Conservation (phyloP, 768 basidiomycete species). For the Suillus alpinus region DNA sequence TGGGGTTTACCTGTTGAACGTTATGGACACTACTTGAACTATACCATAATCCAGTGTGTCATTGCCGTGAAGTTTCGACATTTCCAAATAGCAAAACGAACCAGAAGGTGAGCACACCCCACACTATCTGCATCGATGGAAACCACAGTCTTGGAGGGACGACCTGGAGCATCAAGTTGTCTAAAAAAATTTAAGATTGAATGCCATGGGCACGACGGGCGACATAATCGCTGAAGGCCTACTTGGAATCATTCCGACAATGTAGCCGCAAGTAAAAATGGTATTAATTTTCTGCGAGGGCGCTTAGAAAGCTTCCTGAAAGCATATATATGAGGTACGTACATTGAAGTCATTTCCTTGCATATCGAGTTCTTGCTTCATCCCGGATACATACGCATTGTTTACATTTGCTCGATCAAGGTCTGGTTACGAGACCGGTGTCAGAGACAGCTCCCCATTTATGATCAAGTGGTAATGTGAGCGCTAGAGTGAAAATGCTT, state of each 20-base stretch:
- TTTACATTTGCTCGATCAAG: slow-evolving; percentile 65
- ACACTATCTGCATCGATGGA: slow-evolving; percentile 60
- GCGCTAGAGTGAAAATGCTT: neutral
- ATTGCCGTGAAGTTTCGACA: neutral
- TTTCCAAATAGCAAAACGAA: slow-evolving; percentile 18
- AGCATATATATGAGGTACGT: slow-evolving; percentile 8
- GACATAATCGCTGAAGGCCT: slow-evolving; percentile 6
- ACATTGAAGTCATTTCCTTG: slow-evolving; percentile 62
- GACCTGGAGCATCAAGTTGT: slow-evolving; percentile 65
- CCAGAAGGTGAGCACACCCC: slow-evolving; percentile 68
- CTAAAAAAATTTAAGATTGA: slow-evolving; percentile 30
- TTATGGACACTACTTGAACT: slow-evolving; percentile 57
- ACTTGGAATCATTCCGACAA: slow-evolving; percentile 74
- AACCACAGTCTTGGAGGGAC: slow-evolving; percentile 66
- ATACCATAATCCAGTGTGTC: neutral
- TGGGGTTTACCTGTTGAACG: slow-evolving; percentile 48
- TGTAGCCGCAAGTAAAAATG: slow-evolving; percentile 73
- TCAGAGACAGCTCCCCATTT: neutral
- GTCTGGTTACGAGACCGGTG: slow-evolving; percentile 36
- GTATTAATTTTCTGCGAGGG: slow-evolving; percentile 56
- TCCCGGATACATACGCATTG: slow-evolving; percentile 79
- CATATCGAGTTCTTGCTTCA: slow-evolving; percentile 72
- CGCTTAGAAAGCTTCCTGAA: neutral
- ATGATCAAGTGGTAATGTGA: neutral
- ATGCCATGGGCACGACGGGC: neutral